Evolutionary conservation across 1,284 basidiomycete genomes (phyloP), one percentile per base, ranked within the genome.

Genomic region (Irpex sp.): DNA sequence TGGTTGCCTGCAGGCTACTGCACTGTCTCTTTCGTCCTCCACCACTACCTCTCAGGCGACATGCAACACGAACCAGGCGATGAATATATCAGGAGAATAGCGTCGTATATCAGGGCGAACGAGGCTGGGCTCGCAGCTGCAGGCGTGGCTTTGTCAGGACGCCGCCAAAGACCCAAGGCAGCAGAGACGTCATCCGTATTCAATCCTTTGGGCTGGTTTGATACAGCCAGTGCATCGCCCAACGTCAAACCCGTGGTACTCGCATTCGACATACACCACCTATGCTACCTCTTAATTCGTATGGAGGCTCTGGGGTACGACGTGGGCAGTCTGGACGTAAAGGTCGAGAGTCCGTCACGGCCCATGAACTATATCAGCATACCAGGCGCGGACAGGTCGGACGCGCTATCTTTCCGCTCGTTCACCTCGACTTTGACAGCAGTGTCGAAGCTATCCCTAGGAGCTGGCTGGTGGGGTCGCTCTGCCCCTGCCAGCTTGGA

Each of bases 201-300:
- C 77, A 88, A 88, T 70, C 85, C 86, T 15, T 75, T 88, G 52
- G 78, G 77, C 62, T 92, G 90, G 91, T 83, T 91, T 67, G 78
- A 79, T 65, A 62, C 71, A 54, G 65, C 78, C 57, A 66, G 75
- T 37, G 66, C 75, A 26, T 59, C 76, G 3, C 64, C 74, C 15
- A 69, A 76, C 4, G 73, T 79, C 44, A 85, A 83, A 71, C 85
- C 90, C 3, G 77, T 91, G 47, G 77, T 89, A 9, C 83, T 95
- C 57, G 75, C 84, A 6, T 82, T 92, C 68, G 92, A 95, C 75
- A 85, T 84, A 15, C 92, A 94, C 73, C 93, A 91, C 69, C 84
- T 97, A 9, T 94, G 92, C 82, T 97, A 96, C 75, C 76, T 94
- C 66, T 83, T 97, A 62, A 89, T 96, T 77, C 89, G 93, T 55